Evolutionary conservation across 208 protist species (phyloP).

Genomic region (Trypanosoma avium): DNA sequence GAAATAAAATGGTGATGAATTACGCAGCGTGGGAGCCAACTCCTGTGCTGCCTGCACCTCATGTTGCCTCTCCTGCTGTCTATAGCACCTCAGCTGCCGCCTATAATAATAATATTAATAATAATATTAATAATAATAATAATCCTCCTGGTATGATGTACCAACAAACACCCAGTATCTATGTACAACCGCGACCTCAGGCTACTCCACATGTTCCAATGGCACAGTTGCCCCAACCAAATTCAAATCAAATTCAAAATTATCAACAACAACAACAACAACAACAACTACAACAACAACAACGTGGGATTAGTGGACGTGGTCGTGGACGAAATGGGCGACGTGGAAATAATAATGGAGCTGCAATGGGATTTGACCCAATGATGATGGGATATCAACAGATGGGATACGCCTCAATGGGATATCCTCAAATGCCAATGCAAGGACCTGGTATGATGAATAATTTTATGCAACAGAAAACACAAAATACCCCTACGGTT

Average conservation of each 20-base stretch:
- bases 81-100: constrained; percentile 23
- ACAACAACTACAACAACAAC: constrained; percentile 30
- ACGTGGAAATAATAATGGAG: no score
- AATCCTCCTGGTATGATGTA: constrained; percentile 16
- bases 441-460: constrained; percentile 22
- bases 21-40: constrained; percentile 45
- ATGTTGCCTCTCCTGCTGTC: constrained; percentile 11
- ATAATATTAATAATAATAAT: no score
- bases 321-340: no score
- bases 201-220: neutral
- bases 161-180: constrained; percentile 20
- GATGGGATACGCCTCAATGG: no score
- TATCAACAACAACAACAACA: constrained; percentile 27
- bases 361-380: constrained; percentile 36
- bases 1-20: constrained; percentile 83
- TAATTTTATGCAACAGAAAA: constrained; percentile 28
- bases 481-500: constrained; percentile 52
- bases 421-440: no score
- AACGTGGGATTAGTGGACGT: constrained; percentile 22
- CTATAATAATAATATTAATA: no score
- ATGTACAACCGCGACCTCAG: constrained; percentile 21
- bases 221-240: no score
- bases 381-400: constrained; percentile 33
- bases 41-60: constrained; percentile 23
- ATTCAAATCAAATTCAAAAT: neutral